Base-by-base conservation (phyloP, 352 stramenopile genomes). In the Lagenidium sp. region DNA sequence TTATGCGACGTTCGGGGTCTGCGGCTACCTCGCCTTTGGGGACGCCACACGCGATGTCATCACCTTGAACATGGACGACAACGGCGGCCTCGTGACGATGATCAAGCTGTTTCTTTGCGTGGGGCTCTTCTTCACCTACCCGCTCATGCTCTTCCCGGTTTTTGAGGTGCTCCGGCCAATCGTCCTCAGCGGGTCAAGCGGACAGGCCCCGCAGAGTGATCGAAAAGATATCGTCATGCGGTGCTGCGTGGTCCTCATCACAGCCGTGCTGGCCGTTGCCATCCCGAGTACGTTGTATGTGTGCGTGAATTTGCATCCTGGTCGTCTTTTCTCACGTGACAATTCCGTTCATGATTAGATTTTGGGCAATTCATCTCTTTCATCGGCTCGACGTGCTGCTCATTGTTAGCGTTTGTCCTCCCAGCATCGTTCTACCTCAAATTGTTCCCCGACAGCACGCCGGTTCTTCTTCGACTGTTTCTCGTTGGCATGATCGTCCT, bases 91-190 rank as follows among this genome's bases (percentile, higher is more conserved):
- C 25, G 73, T 71, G 30, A 84, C 57, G 20, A 65, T 94, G 36
- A 85, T 96, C 23, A 93, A 96, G 55, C 44, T 95, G 8, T 86
- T 76, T 10, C 53, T 96, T 13, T 96, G 78, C 36, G 55, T 85
- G 8, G 88, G 78, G 1, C 64, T 97, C 1, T 96, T 96, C 57
- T 85, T 96, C 40, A 95, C 88, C 34, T 96, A 96, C 47, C 88
- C 88, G 4, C 69, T 97, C 19, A 96, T 96, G 88, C 81, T 97
- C 49, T 96, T 95, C 58, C 88, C 85, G 0, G 82, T 96, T 5
- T 93, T 91, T 53, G 79, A 80, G n/a, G 60, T 89, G n/a, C 44
- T 87, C 1, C 45, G 77, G 21, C 57, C 65, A 18, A 34, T 71
- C 19, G 11, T 82, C 5, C 21, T 23, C 4, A 54, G 45, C 26